phyloP scores from a whole-genome alignment of 331 rosid species.

The Dryas integrifolia region DNA sequence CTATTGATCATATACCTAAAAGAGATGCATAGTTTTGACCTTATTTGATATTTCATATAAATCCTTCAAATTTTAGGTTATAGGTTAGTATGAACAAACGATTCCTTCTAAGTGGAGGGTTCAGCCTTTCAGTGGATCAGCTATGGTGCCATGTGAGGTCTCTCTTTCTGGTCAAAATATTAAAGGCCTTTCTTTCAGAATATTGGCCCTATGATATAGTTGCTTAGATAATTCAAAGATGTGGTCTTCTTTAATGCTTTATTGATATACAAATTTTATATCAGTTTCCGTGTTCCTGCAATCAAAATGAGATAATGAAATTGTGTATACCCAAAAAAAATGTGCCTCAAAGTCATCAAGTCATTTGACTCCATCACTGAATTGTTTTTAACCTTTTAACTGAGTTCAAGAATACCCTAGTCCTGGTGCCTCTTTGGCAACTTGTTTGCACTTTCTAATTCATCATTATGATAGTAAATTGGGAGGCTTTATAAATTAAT shows the following conservation, averaged over 20 bases:
- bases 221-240: slow-evolving; percentile 11
- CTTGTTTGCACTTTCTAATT: not conserved
- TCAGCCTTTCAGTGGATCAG: slow-evolving; percentile 2
- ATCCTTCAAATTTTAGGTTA: slow-evolving; percentile 19
- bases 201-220: not conserved
- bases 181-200: slow-evolving; percentile 6
- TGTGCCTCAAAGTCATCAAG: not conserved
- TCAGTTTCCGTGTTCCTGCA: not conserved
- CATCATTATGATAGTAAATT: not conserved
- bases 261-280: not conserved
- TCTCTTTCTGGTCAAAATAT: slow-evolving; percentile 6
- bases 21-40: slow-evolving; percentile 41
- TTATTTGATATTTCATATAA: slow-evolving; percentile 9
- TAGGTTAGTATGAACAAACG: slow-evolving; percentile 24
- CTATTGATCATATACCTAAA: slow-evolving; percentile 43
- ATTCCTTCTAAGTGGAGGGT: slow-evolving; percentile 17
- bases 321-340: not conserved
- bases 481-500: not conserved
- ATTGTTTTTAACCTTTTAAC: too few relatives aligned
- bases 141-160: slow-evolving; percentile 7
- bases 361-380: too few relatives aligned
- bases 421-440: not conserved
- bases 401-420: too few relatives aligned
- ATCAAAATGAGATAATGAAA: not conserved
- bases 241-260: not conserved